Conservation (phyloP, 306 rosid species). For the Aeschynomene evenia region DNA sequence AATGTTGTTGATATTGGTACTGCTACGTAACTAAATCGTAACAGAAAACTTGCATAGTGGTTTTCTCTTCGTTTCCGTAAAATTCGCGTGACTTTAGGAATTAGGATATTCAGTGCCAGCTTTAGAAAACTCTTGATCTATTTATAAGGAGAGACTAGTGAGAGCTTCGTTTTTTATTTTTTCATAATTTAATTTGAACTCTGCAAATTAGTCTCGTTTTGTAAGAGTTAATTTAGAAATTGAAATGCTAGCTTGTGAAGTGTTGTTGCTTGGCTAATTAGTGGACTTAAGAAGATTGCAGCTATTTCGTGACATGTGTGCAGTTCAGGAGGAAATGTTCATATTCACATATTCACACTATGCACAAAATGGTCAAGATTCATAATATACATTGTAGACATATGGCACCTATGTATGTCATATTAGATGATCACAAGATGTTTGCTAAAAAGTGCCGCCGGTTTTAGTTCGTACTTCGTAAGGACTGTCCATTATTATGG, state of each 20-base stretch:
- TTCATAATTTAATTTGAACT: too few relatives aligned
- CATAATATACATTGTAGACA: not conserved
- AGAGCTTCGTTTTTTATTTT: not conserved
- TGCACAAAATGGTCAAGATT: too few relatives aligned
- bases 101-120: not conserved
- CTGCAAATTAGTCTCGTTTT: too few relatives aligned
- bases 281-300: not conserved
- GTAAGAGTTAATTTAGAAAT: not conserved
- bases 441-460: not conserved
- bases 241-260: not conserved
- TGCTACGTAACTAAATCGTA: not conserved
- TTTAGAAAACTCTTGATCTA: not conserved
- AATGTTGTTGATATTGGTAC: not conserved
- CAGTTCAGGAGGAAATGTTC: not conserved
- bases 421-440: not conserved
- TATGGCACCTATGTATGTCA: not conserved
- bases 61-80: not conserved
- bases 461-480: not conserved
- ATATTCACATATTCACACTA: not conserved
- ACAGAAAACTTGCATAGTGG: not conserved
- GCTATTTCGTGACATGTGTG: not conserved
- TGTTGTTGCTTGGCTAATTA: not conserved
- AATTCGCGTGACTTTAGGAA: not conserved
- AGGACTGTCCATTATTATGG: not conserved
- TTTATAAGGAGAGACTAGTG: not conserved